Base-by-base conservation (phyloP, 2,329 filamentous ascomycete species). In the Ustulina deusta region DNA sequence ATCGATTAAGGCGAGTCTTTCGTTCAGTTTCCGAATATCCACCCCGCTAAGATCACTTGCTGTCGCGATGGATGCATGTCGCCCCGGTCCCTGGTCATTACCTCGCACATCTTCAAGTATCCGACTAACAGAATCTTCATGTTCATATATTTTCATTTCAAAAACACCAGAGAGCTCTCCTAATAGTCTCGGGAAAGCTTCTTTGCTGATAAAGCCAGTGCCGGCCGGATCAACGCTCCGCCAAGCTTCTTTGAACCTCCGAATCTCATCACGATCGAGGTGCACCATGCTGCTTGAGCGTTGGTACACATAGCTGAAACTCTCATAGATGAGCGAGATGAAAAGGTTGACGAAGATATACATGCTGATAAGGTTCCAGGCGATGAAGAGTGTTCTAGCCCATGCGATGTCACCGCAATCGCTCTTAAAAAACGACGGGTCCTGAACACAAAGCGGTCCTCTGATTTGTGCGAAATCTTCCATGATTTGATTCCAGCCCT, bases 331-430 rank as follows among this genome's bases (percentile, higher is more conserved):
- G 78, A 99, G 89, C 56, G 96, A 99, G 66, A 99, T 95, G 79
- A 99, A 99, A 77, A 99, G 83, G 77, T 95, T 97, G 77, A 98
- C 95, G 76, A 99, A 99, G 76, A 99, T 97, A 82, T 99, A 99
- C 96, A 99, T 99, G 91, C 95, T 98, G 80, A 99, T 87, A 75
- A 99, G 95, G 83, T 99, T 99, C 96, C 96, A 99, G 4, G 91
- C 89, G 65, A 98, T 94, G 83, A 99, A 99, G 10, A 99, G 84
- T 38, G 90, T 89, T 59, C 94, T 87, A 7, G 96, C 94, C 94
- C 96, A 99, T 44, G 89, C 87, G 58, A 90, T 87, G 81, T 95
- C 97, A 66, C 96, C 96, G 76, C 96, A 99, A 80, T 99, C 97
- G 74, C 93, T 96, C 48, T 92, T 83, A 75, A 94, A 95, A 79